Base-by-base conservation (phyloP, 148 eudicot genomes). In the Talinum fruticosum region DNA sequence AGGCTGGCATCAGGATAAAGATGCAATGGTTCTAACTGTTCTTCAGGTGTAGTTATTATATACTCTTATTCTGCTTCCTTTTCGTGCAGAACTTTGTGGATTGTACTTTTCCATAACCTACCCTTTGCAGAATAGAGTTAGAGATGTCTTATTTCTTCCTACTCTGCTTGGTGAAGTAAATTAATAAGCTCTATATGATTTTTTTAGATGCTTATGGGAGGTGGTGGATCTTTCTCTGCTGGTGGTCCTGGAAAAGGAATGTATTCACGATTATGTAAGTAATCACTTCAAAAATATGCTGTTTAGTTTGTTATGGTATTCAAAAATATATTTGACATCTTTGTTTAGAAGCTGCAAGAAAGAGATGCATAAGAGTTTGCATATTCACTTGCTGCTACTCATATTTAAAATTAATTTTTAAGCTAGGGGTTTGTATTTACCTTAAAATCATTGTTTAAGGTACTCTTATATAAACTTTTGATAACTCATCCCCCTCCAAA, bases 181-280 rank as follows among this genome's bases (percentile, higher is more conserved):
- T 30, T 62, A 28, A 51, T 21, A 16, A 62, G 64, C 66, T 59
- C 30, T 33, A 37, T 28, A 28, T 62, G 66, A 19, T 72, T 59
- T n/a, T 67, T 78, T 28, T 84, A 96, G 99, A 91, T 93, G 95
- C 92, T 96, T 66, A 90, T 96, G 98, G 99, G 99, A 83, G 99
- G 99, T 74, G 97, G 99, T 85, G 99, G 98, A 80, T 96, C 99
- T 77, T 96, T 96, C 90, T 96, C 99, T 57, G 95, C 98, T 84
- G 99, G 99, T 59, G 99, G 99, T 83, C 99, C 99, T 51, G 99
- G 99, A 83, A 96, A 96, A 78, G 99, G 99, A 82, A 93, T 96
- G 99, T 93, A 96, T 82, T 93, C 99, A 62, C 85, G 97, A 72
- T 82, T 96, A 85, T 96, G 99, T 96, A 88, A 87, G 99, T 89